A percentile compares a stretch with the other conserved stretches of the same genome.
phyloP scores from a whole-genome alignment of 805 yeast genomes.

The Monosporozyma unispora region DNA sequence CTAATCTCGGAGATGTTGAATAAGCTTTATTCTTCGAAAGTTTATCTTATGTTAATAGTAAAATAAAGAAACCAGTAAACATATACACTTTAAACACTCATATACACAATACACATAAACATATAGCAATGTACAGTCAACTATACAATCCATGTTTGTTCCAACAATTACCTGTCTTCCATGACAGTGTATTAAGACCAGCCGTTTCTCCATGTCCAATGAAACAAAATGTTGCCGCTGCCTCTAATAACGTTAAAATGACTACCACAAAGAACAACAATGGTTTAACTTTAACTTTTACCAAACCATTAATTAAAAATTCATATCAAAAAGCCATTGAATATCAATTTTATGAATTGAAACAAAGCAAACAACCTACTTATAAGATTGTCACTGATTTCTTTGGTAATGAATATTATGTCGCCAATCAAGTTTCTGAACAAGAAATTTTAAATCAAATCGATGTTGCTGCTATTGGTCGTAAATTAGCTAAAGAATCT shows the following conservation, averaged over 20 bases:
- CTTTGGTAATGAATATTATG: constrained; percentile 25
- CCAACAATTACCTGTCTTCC: constrained; percentile 16
- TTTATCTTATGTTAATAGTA: not conserved
- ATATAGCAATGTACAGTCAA: constrained; percentile 13
- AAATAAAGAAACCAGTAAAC: not conserved
- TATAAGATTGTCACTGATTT: constrained; percentile 19
- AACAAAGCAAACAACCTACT: constrained; percentile 12
- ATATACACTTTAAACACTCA: not conserved
- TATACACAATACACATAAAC: not conserved
- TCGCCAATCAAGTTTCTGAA: constrained; percentile 21
- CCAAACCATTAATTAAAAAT: constrained; percentile 14
- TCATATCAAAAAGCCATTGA: constrained; percentile 15
- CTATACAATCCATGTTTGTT: constrained; percentile 21
- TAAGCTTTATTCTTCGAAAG: not conserved
- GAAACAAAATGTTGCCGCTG: not conserved
- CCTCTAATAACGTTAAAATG: not conserved
- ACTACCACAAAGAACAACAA: constrained; percentile 1
- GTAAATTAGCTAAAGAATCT: constrained; percentile 17
- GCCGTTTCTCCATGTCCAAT: not conserved
- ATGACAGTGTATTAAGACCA: not conserved
- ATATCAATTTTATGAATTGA: constrained; percentile 8
- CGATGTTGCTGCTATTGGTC: constrained; percentile 14
- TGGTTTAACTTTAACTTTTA: constrained; percentile 11
- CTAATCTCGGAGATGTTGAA: not conserved
- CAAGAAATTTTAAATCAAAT: constrained; percentile 14